Conservation (phyloP, 768 basidiomycete genomes). For the Kockovaella imperatae region DNA sequence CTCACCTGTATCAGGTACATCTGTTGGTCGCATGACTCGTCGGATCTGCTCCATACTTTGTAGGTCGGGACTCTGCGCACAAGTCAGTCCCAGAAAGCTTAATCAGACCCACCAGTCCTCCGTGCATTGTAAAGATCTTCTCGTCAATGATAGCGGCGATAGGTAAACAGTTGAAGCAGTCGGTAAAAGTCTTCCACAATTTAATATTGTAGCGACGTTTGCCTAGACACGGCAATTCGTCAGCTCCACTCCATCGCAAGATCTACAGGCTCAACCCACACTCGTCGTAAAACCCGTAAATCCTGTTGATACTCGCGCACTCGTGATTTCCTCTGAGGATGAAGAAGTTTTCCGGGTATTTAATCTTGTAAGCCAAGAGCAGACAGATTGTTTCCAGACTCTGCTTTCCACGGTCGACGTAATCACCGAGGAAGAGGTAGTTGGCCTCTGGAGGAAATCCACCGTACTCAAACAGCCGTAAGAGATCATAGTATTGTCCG, state of each 20-base stretch:
- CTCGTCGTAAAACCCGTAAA: constrained; percentile 99
- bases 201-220: constrained; percentile 99
- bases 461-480: constrained; percentile 98
- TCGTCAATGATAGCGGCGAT: constrained; percentile 97
- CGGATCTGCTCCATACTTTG: constrained; percentile 93
- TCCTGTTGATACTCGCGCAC: constrained; percentile 97
- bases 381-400: constrained; percentile 96
- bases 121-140: constrained; percentile 99
- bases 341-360: constrained; percentile 99
- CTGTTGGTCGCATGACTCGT: constrained; percentile 88
- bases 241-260: too few relatives aligned
- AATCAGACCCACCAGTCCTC: constrained; percentile 62
- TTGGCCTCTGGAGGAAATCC: constrained; percentile 95
- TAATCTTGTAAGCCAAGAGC: constrained; percentile 97
- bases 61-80: too few relatives aligned
- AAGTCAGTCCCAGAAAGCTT: too few relatives aligned
- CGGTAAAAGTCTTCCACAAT: constrained; percentile 99
- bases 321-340: constrained; percentile 96
- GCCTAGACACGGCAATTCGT: too few relatives aligned
- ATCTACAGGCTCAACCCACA: too few relatives aligned
- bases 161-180: constrained; percentile 98
- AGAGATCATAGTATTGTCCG: constrained; percentile 91
- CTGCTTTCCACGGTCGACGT: constrained; percentile 97
- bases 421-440: constrained; percentile 98
- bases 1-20: constrained; percentile 16